Base-by-base conservation (phyloP, 164 flowering plant genomes). In the Litsea cubeba region DNA sequence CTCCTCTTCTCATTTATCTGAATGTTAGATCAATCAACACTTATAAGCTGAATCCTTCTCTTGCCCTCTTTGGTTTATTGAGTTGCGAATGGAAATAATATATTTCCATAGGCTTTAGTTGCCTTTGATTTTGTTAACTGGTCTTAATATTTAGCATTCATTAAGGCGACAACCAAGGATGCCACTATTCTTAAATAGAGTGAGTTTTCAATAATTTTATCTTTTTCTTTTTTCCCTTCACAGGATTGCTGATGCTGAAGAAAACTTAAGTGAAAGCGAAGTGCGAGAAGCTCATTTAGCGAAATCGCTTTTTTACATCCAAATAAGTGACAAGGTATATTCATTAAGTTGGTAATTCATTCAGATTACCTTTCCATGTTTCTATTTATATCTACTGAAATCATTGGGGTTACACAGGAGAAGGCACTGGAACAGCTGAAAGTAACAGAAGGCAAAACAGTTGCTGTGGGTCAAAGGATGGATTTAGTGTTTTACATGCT, bases 181-280 rank as follows among this genome's bases (percentile, higher is more conserved):
- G 46, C 1, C 46, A 1, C 46, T 40, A 40, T 40, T 40, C 46
- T 40, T 40, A 40, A 40, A 40, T 0, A 8, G 46, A 40, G 46
- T 8, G 46, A 40, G 11, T 0, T 40, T 40, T 40, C 46, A 40
- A 40, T 40, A 40, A 40, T 40, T 40, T 40, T 0, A 7, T 40
- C 11, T 66, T 15, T 30, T 32, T 66, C 49, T 32, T 32, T 30
- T 26, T 72, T 26, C 11, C 11, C 12, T 58, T 22, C 1, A 46
- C 79, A 95, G 98, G 86, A 93, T 95, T 76, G 88, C 93, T 80
- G 99, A 95, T 81, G 97, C 99, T 76, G 98, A 95, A 86, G 98
- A 93, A 72, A 95, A 95, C 79, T 83, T 95, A n/a, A 98, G 99
- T 12, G 99, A 95, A 82, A 95, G 98, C 82, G 99, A 95, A 93